Evolutionary conservation across 2,329 filamentous ascomycete genomes (phyloP).

Genomic region (Pezizomycotina sp.): DNA sequence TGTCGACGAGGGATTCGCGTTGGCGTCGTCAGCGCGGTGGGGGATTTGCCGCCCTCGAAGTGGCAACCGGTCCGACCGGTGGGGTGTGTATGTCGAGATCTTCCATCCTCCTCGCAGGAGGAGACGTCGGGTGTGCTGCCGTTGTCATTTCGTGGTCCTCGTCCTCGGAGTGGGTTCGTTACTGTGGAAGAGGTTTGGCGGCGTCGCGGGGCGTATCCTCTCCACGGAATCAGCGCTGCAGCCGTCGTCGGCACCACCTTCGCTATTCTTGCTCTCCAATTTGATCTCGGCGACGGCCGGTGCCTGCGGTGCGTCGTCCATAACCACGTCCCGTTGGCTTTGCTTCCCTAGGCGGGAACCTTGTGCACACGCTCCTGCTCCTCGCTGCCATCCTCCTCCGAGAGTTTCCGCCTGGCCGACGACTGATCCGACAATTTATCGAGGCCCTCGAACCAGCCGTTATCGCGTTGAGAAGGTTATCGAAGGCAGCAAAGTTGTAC

Average conservation of each 20-base stretch:
- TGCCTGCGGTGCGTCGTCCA: conserved; percentile 16
- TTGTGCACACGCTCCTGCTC: conserved; percentile 20
- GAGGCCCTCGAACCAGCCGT: conserved; percentile 14
- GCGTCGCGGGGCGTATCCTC: conserved; percentile 14
- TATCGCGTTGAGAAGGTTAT: conserved; percentile 12
- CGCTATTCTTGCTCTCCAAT: too few species aligned
- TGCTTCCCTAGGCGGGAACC: conserved; percentile 17
- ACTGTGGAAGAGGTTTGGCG: conserved; percentile 8
- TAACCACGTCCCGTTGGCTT: conserved; percentile 19
- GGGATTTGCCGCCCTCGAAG: not conserved
- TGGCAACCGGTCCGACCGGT: not conserved
- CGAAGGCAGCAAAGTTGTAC: conserved; percentile 13
- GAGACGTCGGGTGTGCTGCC: not conserved
- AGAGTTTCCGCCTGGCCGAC: conserved; percentile 9
- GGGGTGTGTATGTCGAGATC: conserved; percentile 2
- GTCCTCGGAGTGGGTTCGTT: not conserved
- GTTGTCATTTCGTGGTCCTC: not conserved
- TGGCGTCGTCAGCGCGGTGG: not conserved
- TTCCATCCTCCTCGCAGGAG: conserved; percentile 4
- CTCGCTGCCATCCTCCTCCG: conserved; percentile 7
- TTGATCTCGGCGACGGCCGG: too few species aligned
- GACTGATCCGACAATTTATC: conserved; percentile 13
- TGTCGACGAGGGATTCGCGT: not conserved
- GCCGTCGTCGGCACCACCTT: conserved; percentile 9
- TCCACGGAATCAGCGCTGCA: conserved; percentile 16